phyloP scores from a whole-genome alignment of 768 basidiomycete genomes.

The Auriscalpium vulgare region DNA sequence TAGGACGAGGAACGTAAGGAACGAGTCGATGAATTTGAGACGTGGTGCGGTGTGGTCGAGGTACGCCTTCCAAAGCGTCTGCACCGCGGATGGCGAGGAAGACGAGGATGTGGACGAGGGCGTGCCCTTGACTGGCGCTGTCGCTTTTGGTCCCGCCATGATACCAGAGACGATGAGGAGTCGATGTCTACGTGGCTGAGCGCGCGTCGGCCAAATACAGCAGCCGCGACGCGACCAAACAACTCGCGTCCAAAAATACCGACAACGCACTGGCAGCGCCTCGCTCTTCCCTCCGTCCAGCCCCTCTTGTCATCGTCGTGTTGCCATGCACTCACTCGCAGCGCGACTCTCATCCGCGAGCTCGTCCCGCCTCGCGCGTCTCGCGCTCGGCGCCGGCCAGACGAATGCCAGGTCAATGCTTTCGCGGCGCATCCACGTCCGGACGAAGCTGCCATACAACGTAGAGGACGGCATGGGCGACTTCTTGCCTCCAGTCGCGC shows the following conservation, averaged over 20 bases:
- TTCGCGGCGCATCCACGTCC: conserved; percentile 39
- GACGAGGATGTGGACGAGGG: conserved; percentile 7
- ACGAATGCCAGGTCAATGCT: conserved; percentile 10
- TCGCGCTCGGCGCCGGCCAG: neutral
- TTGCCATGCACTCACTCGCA: conserved; percentile 12
- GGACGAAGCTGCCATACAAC: conserved; percentile 52
- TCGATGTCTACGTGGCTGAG: neutral
- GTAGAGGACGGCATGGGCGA: conserved; percentile 66
- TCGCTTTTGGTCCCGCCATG: conserved; percentile 32
- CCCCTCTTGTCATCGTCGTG: neutral
- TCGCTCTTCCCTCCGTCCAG: neutral
- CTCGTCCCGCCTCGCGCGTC: neutral
- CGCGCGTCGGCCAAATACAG: conserved; percentile 1
- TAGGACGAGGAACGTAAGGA: conserved; percentile 86
- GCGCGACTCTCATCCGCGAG: conserved; percentile 6
- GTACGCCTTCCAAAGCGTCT: conserved; percentile 72
- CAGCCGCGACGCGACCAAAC: conserved; percentile 3
- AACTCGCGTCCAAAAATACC: conserved; percentile 1
- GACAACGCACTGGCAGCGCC: neutral
- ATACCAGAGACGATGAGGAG: conserved; percentile 2
- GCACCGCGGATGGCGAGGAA: conserved; percentile 27
- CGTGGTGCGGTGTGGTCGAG: conserved; percentile 66
- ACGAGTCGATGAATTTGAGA: conserved; percentile 90
- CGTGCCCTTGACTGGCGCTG: conserved; percentile 15
- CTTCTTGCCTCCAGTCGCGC: conserved; percentile 69